Evolutionary conservation across 495 filamentous ascomycete genomes (phyloP), one percentile per base, ranked within the genome.

Genomic region (Cryomyces antarcticus): DNA sequence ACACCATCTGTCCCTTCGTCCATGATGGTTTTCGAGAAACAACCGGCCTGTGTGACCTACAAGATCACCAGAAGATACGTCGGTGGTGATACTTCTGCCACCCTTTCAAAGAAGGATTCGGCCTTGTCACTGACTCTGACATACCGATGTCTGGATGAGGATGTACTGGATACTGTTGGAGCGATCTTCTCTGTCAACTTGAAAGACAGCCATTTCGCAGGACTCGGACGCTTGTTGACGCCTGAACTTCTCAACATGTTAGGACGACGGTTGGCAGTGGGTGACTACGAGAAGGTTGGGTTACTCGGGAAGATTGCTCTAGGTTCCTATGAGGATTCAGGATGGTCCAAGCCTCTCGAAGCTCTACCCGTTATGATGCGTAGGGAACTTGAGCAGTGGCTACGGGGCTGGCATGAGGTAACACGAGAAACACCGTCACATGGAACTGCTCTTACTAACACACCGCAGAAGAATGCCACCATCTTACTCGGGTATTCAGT

Each of bases 21-120:
- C 6, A 60, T 79, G 10, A 58, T 76, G 36, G 72, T 94, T 6
- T 93, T 86, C 55, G 71, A 79, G 2, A 78, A 76, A 42, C 82
- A 92, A 49, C 83, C 92, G 0, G 77, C 80, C 4, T 78, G 77
- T 27, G 60, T 94, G n/a, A 62, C 83, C 1, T 93, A 89, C 60
- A 83, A 81, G 55, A 82, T 94, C 43, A 56, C 48, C 6, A 51
- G 46, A 40, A 58, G 33, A 36, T 13, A 39, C 38, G 27, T 54
- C 9, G 57, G 49, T 28, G 48, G 50, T 31, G 13, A 29, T 30
- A 10, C 28, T n/a, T 36, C 30, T 3, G 41, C 37, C 17, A 38
- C 38, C 17, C 45, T 47, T 5, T 46, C 52, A 24, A 53, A 52
- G 29, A 52, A 49, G 48, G 41, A 59, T 55, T 38, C 62, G 24